Evolutionary conservation across 2,329 filamentous ascomycete species (phyloP), one percentile per base, ranked within the genome.

Genomic region (Aureobasidium namibiae): DNA sequence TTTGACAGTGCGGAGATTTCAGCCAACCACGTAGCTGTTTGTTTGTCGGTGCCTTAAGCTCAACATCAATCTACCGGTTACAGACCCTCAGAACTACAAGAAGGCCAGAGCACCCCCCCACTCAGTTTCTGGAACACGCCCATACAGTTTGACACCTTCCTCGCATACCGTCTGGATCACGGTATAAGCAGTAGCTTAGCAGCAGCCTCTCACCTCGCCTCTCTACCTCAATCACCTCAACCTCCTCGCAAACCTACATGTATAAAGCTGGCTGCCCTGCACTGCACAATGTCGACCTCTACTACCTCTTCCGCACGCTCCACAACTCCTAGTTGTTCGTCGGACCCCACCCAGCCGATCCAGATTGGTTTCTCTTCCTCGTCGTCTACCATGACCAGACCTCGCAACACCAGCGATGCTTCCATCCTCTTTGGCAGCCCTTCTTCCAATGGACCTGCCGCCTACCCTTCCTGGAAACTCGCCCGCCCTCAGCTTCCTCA

Each of bases 391-490:
- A 44, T 45, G 52, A 60, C 58, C 42, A 61, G 60, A 41, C 57
- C 61, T 48, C 54, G 57, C 56, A 60, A 56, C 53, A 61, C 56
- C 14, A 61, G 42, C 54, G 48, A 52, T 39, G 46, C 60, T 24
- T 60, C 61, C 13, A 34, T 52, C 14, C 13, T 60, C 8, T 62
- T 61, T 26, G 42, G 42, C 31, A 57, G 54, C 42, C 42, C 54
- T 31, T 57, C 41, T 39, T 31, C 54, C 14, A 57, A 48, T 14
- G 54, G 54, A 48, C 58, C 61, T 29, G 53, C 56, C 39, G 63
- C 63, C 26, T 63, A 56, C 34, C 63, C 63, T 16, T 65, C 62
- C 14, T 65, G 63, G 63, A 63, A 63, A 21, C 60, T 61, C 21
- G 60, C 56, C n/a, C 48, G 45, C 16, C 50, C 60, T 31, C 60